These are phyloP conservation scores for Wickerhamiella sergipiensis DNA, from an alignment of 805 yeast genomes.

Conservation along the genomic window DNA sequence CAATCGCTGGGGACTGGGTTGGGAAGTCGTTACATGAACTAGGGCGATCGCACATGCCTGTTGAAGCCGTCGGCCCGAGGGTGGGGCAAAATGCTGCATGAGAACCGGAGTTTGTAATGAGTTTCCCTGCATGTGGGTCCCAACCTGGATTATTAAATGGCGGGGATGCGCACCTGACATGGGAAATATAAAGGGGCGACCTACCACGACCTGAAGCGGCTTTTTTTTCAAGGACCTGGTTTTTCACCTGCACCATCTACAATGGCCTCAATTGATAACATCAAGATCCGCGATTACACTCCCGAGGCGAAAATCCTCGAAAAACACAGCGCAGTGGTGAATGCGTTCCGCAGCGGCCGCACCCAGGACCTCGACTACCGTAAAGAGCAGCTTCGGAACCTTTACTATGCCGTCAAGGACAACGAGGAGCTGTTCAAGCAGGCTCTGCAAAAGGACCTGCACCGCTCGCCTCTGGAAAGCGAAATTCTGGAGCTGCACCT, in stretches of 20 bases:
- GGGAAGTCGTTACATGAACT: too few relatives aligned
- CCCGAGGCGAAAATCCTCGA: not conserved
- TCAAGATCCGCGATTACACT: not conserved
- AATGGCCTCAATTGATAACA: not conserved
- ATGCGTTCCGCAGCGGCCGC: constrained; percentile 33
- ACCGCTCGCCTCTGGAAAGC: constrained; percentile 52
- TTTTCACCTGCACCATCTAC: not conserved
- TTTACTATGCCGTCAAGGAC: constrained; percentile 52
- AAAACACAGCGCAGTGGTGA: constrained; percentile 18
- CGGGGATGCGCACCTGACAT: not conserved
- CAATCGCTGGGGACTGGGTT: too few relatives aligned
- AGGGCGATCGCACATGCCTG: not conserved
- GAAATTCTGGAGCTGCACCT: constrained; percentile 41
- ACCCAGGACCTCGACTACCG: constrained; percentile 42
- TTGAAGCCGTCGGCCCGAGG: not conserved
- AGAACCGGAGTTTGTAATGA: not conserved
- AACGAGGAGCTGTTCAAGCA: constrained; percentile 38
- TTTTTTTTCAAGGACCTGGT: too few relatives aligned
- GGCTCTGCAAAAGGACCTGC: constrained; percentile 55
- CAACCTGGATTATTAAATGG: not conserved
- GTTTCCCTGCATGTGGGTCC: not conserved
- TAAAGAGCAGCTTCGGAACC: constrained; percentile 46
- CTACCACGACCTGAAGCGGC: too few relatives aligned
- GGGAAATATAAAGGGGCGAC: not conserved
- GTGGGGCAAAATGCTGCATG: not conserved